Evolutionary conservation across 225 moss, liverwort and hornwort genomes (phyloP).

Genomic region (Ulota crispa): DNA sequence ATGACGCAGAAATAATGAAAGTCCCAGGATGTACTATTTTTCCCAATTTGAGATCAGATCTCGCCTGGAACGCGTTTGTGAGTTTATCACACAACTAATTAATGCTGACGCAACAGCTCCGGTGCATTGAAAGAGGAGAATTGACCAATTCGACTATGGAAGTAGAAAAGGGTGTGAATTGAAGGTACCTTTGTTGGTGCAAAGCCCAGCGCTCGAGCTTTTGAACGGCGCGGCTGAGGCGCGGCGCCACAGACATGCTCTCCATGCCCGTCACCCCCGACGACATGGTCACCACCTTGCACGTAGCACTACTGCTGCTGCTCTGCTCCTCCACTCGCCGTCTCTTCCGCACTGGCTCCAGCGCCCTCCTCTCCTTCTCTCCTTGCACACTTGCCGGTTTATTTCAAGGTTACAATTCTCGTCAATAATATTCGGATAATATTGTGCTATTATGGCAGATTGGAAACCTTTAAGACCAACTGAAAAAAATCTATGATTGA

Average conservation of each 20-base stretch:
- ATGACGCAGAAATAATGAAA: too few species aligned
- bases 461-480: too few species aligned
- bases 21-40: too few species aligned
- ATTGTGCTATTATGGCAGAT: too few species aligned
- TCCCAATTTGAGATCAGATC: too few species aligned
- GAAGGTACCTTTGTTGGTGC: slow-evolving; percentile 42
- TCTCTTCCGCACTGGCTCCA: slow-evolving; percentile 35
- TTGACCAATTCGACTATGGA: neutral
- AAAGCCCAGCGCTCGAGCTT: slow-evolving; percentile 66
- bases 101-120: too few species aligned
- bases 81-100: too few species aligned
- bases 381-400: too few species aligned
- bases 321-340: slow-evolving; percentile 23
- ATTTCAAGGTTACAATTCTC: too few species aligned
- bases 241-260: slow-evolving; percentile 64
- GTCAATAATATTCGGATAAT: too few species aligned
- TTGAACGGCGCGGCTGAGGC: slow-evolving; percentile 64
- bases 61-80: too few species aligned
- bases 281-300: slow-evolving; percentile 33
- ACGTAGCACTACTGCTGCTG: neutral
- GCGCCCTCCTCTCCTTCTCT: neutral
- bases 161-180: neutral
- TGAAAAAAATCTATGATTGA: neutral
- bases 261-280: slow-evolving; percentile 54
- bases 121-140: neutral